Evolutionary conservation across 495 filamentous ascomycete genomes (phyloP).

Genomic region (Penicillium pancosmium): DNA sequence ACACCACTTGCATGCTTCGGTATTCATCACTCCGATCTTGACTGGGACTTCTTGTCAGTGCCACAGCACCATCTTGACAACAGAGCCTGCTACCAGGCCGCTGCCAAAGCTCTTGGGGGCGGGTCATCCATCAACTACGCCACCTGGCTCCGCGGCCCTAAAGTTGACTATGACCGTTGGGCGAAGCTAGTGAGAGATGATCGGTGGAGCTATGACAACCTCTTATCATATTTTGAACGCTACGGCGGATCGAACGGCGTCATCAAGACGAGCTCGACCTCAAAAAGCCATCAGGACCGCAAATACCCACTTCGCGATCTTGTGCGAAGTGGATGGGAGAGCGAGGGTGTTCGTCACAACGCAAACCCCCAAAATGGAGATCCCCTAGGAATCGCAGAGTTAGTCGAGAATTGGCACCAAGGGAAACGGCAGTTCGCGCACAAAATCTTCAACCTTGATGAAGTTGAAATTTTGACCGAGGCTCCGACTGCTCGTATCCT

Average conservation of each 20-base stretch:
- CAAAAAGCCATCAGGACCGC: slow-evolving; percentile 8
- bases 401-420: slow-evolving; percentile 34
- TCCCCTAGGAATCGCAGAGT: slow-evolving; percentile 32
- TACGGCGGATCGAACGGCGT: slow-evolving; percentile 32
- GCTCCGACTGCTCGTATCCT: slow-evolving; percentile 1
- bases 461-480: slow-evolving; percentile 8
- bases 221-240: slow-evolving; percentile 30
- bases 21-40: slow-evolving; percentile 30
- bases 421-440: slow-evolving; percentile 39
- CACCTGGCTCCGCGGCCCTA: slow-evolving; percentile 37
- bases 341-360: slow-evolving; percentile 30
- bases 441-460: slow-evolving; percentile 31
- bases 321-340: slow-evolving; percentile 36
- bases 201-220: slow-evolving; percentile 36
- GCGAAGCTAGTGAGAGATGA: slow-evolving; percentile 32
- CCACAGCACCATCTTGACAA: slow-evolving; percentile 31
- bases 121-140: slow-evolving; percentile 23
- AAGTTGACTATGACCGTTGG: slow-evolving; percentile 43
- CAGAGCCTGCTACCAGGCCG: slow-evolving; percentile 21
- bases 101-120: slow-evolving; percentile 43
- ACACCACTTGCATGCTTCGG: slow-evolving; percentile 15
- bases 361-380: slow-evolving; percentile 29
- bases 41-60: slow-evolving; percentile 36
- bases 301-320: slow-evolving; percentile 32
- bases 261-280: slow-evolving; percentile 20